A percentile compares a stretch with the other conserved stretches of the same genome.
Conservation (phyloP, 1,284 basidiomycete species). For the Malassezia pachydermatis region DNA sequence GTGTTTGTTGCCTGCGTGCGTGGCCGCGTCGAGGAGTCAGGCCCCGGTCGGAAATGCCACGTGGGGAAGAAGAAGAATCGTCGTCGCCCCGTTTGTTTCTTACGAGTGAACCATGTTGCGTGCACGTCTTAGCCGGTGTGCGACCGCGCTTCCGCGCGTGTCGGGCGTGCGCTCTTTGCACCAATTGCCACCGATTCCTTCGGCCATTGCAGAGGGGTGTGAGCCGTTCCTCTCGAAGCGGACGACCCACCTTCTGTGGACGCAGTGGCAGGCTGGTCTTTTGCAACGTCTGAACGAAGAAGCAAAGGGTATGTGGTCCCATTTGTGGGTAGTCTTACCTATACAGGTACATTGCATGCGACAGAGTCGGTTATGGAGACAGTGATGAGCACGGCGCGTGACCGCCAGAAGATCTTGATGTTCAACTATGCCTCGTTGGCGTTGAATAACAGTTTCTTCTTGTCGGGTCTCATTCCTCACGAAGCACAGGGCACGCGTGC, state of each 20-base stretch:
- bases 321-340: no score
- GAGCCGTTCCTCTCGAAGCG: constrained; percentile 33
- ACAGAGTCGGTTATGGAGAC: constrained; percentile 62
- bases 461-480: constrained; percentile 61
- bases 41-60: constrained; percentile 5
- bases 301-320: constrained; percentile 21
- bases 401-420: constrained; percentile 59
- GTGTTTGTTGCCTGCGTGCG: no score
- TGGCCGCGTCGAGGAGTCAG: no score
- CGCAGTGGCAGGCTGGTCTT: constrained; percentile 39
- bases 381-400: constrained; percentile 60
- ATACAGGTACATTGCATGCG: constrained; percentile 57
- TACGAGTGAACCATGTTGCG: constrained; percentile 4
- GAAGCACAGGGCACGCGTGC: constrained; percentile 5
- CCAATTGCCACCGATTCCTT: constrained; percentile 33
- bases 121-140: not conserved
- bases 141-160: not conserved
- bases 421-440: constrained; percentile 89
- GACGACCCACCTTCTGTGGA: constrained; percentile 34
- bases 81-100: not conserved
- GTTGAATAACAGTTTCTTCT: constrained; percentile 91
- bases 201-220: constrained; percentile 28
- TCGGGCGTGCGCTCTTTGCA: constrained; percentile 18
- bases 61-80: constrained; percentile 8
- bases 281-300: constrained; percentile 44